These are phyloP conservation scores for Bruguiera sexangula DNA, from an alignment of 345 rosid species.

Conservation along the genomic window DNA sequence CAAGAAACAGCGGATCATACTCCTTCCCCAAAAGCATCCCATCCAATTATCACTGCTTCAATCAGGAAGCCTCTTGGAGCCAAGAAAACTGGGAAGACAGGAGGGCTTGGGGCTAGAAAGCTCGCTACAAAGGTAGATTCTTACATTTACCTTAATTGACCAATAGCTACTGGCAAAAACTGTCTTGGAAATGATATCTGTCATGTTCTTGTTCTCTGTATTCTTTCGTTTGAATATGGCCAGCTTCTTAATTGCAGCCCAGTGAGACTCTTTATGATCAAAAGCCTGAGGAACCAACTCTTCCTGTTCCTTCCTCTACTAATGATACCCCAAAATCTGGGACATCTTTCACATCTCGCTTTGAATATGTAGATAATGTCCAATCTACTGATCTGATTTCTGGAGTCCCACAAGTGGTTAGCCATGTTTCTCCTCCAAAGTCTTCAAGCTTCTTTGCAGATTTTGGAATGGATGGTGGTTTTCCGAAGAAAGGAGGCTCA, in stretches of 20 bases:
- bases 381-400: slow-evolving; percentile 51
- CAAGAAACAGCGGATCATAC: slow-evolving; percentile 45
- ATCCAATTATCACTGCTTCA: slow-evolving; percentile 42
- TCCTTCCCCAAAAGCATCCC: slow-evolving; percentile 55
- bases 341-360: slow-evolving; percentile 69
- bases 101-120: slow-evolving; percentile 92
- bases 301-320: slow-evolving; percentile 53
- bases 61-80: slow-evolving; percentile 87
- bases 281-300: slow-evolving; percentile 83
- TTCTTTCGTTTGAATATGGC: background rate
- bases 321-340: slow-evolving; percentile 44
- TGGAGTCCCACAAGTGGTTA: slow-evolving; percentile 62
- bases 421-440: slow-evolving; percentile 94
- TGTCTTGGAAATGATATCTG: background rate
- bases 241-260: slow-evolving; percentile 46
- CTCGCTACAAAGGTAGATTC: slow-evolving; percentile 68
- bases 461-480: slow-evolving; percentile 79
- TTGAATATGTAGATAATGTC: slow-evolving; percentile 75
- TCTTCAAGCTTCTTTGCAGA: slow-evolving; percentile 84
- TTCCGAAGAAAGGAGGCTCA: slow-evolving; percentile 57
- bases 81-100: slow-evolving; percentile 67
- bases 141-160: background rate
- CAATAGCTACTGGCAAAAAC: background rate
- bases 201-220: background rate
- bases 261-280: slow-evolving; percentile 89